A percentile compares a stretch with the other conserved stretches of the same genome.
These are phyloP conservation scores for Brasenia schreberi DNA, from an alignment of 164 flowering plant species.

Conservation along the genomic window DNA sequence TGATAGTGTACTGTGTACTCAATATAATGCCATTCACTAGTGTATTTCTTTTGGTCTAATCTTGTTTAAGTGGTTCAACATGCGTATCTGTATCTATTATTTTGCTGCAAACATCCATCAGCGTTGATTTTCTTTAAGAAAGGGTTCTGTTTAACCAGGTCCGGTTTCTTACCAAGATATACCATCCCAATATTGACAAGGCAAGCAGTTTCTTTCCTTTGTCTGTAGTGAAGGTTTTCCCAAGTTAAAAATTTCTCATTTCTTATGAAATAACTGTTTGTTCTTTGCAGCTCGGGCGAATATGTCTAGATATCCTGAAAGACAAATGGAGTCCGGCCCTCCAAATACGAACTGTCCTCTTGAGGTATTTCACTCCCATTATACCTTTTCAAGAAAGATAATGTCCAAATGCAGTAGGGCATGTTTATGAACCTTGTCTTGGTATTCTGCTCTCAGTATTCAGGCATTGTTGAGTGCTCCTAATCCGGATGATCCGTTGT, in stretches of 20 bases:
- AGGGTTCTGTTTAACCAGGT: slow-evolving; percentile 30
- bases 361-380: slow-evolving; percentile 38
- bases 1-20: too few species aligned
- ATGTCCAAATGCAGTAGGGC: background rate
- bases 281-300: slow-evolving; percentile 78
- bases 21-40: too few species aligned
- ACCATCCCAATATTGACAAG: slow-evolving; percentile 90
- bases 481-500: slow-evolving; percentile 94
- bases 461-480: slow-evolving; percentile 95
- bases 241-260: background rate
- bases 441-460: slow-evolving; percentile 28
- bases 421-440: background rate
- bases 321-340: slow-evolving; percentile 99
- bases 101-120: background rate
- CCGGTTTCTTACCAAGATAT: slow-evolving; percentile 78
- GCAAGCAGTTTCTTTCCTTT: slow-evolving; percentile 13
- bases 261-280: background rate
- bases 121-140: background rate
- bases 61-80: too few species aligned
- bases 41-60: too few species aligned
- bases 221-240: background rate
- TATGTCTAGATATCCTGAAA: slow-evolving; percentile 93
- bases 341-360: slow-evolving; percentile 86
- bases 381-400: background rate
- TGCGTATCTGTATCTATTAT: too few species aligned